Evolutionary conservation across 2,329 filamentous ascomycete species (phyloP), one percentile per base, ranked within the genome.

Genomic region (Scytalidium sp.): DNA sequence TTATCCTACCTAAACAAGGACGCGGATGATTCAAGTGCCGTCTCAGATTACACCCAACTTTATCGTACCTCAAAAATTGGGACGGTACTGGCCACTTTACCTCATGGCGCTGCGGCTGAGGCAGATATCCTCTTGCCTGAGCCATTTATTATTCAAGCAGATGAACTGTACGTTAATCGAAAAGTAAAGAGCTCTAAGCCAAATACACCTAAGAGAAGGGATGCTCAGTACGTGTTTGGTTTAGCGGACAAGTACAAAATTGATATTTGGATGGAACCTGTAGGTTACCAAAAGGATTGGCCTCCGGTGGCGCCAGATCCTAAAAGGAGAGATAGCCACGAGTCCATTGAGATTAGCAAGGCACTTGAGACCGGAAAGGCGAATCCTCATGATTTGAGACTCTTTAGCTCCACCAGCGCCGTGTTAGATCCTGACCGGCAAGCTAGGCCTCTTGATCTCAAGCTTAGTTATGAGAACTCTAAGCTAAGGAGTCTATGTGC

Each of bases 221-320:
- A 36, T 36, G 32, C 32, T 48, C 47, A 54, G 39, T 50, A 43
- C 6, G 42, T 36, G 5, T 54, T 48, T 40, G 58, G 43, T 15
- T 51, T 60, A 36, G 57, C 57, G 6, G 57, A 60, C n/a, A 51
- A 50, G 11, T 61, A 60, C 22, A 50, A 42, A 3, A 13, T 60
- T 20, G 48, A 53, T 21, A 43, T 63, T 23, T 47, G 39, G 1
- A 22, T 61, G 4, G 49, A 57, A 19, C 47, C 50, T 11, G 41
- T 44, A 3, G 50, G 51, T 11, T 43, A 19, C 13, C 50, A 56
- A 29, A 46, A 45, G 44, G 22, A 51, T 19, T 64, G 62, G 62
- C 58, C 58, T n/a, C 56, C 55, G 25, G 25, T 64, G 10, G 20
- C 47, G 5, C 32, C 32, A n/a, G 32, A 36, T n/a, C 32, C 32